Evolutionary conservation across 73 alveolate species (phyloP).

Genomic region (Paraurostyla sp.): DNA sequence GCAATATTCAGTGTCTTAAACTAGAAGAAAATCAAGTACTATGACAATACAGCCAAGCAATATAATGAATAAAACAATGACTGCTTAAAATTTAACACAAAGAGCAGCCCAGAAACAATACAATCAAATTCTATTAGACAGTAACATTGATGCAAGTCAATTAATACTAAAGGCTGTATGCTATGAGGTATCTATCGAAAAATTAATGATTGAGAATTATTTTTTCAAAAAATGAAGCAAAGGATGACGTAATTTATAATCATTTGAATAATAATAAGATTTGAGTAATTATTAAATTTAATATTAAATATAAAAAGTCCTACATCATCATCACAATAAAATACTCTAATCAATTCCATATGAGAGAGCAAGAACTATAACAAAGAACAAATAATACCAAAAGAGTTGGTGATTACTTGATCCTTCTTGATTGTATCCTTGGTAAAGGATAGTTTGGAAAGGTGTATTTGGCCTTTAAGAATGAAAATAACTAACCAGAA

Average conservation of each 20-base stretch:
- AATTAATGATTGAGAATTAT: not conserved
- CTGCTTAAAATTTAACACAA: not conserved
- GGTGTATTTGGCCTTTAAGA: not conserved
- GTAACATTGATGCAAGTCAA: not conserved
- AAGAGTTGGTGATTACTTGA: no score
- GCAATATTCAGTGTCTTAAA: no score
- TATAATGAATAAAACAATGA: no score
- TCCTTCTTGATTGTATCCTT: not conserved
- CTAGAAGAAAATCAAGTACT: no score
- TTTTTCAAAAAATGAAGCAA: not conserved
- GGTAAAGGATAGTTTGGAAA: slow-evolving; percentile 33
- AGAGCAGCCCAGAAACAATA: not conserved
- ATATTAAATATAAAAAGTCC: no score
- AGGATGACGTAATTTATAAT: slow-evolving; percentile 29
- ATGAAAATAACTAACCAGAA: not conserved
- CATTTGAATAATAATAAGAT: slow-evolving; percentile 36
- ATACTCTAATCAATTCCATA: not conserved
- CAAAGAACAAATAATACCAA: no score
- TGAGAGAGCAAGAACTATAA: no score
- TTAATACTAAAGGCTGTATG: not conserved
- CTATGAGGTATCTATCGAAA: not conserved
- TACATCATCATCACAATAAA: no score
- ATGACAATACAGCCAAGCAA: no score
- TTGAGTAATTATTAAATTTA: no score
- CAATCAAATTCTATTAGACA: slow-evolving; percentile 20